phyloP scores from a whole-genome alignment of 1,284 basidiomycete genomes.

The Cystobasidiaceae sp. region DNA sequence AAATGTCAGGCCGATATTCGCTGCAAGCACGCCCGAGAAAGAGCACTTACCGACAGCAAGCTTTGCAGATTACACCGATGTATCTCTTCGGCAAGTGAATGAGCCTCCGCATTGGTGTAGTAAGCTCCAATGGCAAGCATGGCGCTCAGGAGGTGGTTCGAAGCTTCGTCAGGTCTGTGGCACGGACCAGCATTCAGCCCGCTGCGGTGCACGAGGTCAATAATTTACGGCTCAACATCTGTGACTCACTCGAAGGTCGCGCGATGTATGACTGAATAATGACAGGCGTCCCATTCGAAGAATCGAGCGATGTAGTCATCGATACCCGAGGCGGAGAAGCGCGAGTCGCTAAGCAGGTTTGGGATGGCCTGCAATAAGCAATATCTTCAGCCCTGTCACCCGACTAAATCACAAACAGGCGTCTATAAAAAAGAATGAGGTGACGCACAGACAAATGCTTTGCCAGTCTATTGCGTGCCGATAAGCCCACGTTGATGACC shows the following conservation, averaged over 20 bases:
- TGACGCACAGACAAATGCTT: slow-evolving; percentile 2
- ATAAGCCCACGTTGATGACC: background rate
- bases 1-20: background rate
- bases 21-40: background rate
- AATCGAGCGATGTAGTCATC: slow-evolving; percentile 11
- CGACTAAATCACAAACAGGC: too few relatives aligned
- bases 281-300: slow-evolving; percentile 23
- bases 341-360: background rate
- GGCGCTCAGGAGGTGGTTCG: slow-evolving; percentile 15
- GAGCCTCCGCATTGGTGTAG: slow-evolving; percentile 3
- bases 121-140: slow-evolving; percentile 24
- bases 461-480: background rate
- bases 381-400: too few relatives aligned
- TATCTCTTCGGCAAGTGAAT: slow-evolving; percentile 1
- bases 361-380: slow-evolving; percentile 10
- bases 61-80: slow-evolving; percentile 3
- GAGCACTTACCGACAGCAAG: slow-evolving; percentile 11
- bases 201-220: too few relatives aligned
- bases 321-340: background rate
- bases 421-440: background rate
- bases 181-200: too few relatives aligned
- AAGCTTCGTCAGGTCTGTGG: slow-evolving; percentile 13
- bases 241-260: slow-evolving; percentile 29
- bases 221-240: too few relatives aligned
- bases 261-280: slow-evolving; percentile 26